Percentiles rank a stretch among this genome's conserved stretches.
These are phyloP conservation scores for Peronospora belbahrii DNA, from an alignment of 352 stramenopile genomes.

Conservation along the genomic window DNA sequence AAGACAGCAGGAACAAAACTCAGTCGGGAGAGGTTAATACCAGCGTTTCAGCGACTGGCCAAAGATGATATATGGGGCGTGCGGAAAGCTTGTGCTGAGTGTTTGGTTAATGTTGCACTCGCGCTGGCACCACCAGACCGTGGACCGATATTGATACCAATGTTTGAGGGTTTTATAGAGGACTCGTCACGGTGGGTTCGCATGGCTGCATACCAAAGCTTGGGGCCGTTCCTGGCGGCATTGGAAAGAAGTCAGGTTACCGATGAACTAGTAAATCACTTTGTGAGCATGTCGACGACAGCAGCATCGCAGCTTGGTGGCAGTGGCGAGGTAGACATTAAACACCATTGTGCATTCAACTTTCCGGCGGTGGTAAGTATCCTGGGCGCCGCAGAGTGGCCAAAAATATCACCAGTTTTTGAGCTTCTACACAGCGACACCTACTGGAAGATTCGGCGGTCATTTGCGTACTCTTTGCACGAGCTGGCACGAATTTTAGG, in stretches of 20 bases:
- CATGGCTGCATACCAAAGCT: conserved; percentile 90
- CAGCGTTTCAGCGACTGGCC: conserved; percentile 86
- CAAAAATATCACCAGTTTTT: conserved; percentile 74
- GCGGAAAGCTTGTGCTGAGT: conserved; percentile 89
- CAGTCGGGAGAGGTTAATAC: conserved; percentile 82
- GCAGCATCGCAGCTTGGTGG: conserved; percentile 49
- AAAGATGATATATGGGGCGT: conserved; percentile 93
- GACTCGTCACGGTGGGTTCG: conserved; percentile 91
- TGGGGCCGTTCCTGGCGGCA: conserved; percentile 63
- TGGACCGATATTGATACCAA: conserved; percentile 74
- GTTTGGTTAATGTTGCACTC: conserved; percentile 82
- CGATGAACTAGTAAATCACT: conserved; percentile 74
- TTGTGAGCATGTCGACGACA: conserved; percentile 75
- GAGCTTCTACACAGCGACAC: conserved; percentile 66
- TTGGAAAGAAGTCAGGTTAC: conserved; percentile 82
- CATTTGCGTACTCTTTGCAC: conserved; percentile 89
- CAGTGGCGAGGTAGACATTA: conserved; percentile 82
- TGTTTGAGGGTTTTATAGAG: conserved; percentile 83
- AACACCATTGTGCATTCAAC: conserved; percentile 89
- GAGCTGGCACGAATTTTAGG: conserved; percentile 80
- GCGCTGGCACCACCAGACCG: conserved; percentile 65
- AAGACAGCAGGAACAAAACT: conserved; percentile 66
- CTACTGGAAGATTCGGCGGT: conserved; percentile 88
- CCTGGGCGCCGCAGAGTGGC: conserved; percentile 59
- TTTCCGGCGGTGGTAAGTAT: conserved; percentile 87